Base-by-base conservation (phyloP, 768 basidiomycete genomes). In the Kwoniella mangroviensis region DNA sequence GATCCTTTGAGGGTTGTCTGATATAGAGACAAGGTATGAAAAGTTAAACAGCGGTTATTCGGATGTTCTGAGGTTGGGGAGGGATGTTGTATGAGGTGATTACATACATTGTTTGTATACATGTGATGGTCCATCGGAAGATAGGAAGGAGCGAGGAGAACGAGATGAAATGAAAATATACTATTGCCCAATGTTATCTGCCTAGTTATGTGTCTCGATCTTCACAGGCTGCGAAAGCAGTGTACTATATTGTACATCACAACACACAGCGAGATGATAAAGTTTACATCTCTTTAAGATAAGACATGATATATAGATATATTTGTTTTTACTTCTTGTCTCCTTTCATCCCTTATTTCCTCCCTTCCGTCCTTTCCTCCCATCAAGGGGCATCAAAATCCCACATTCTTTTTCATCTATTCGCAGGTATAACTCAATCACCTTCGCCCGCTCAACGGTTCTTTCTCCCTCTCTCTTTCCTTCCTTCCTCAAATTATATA, bases 1-100 rank as follows among this genome's bases (percentile, higher is more conserved):
- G 90, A 95, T 84, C 94, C 94, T 6, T 84, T 96, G 60, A 63
- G 69, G 3, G 66, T 66, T 1, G 64, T 69, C 6, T 69, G 21
- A 34, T 34, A 5, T 34, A 34, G 34, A 7, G 5, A 34, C 9
- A 34, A 34, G 34, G 34, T 34, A 34, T 34, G 34, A 34, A 34
- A 34, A 34, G 34, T 6, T 34, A 7, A 34, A 34, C 6, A 34
- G 34, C 34, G 34, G 34, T 6, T 34, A 7, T 34, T 34, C 9
- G 34, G 34, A 34, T 34, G 34, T 34, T 34, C 34, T 34, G 45
- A n/a, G 45, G 19, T 0, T 49, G 15, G 19, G 19, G 45, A 49
- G 45, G 45, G 45, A 49, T 7, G 13, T 49, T 49, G 19, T 49
- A 49, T 6, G 34, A 34, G 34, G 4, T 34, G 6, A 7, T 34